Base-by-base conservation (phyloP, 108 stramenopile species). In the Discostella stelligeroides region DNA sequence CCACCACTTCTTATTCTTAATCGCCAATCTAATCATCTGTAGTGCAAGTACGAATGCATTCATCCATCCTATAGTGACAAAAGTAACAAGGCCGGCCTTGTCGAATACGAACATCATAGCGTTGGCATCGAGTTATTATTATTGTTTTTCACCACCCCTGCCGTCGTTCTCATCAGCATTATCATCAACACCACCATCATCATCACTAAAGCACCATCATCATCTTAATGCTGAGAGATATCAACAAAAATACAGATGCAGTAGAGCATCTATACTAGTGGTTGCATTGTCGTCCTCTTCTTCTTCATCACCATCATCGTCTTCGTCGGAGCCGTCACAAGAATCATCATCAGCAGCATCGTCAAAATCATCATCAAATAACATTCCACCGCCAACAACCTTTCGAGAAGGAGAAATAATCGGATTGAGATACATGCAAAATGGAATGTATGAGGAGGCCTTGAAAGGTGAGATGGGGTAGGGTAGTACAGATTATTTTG, bases 381-480 rank as follows among this genome's bases (percentile, higher is more conserved):
- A 34, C 34, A 34, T 5, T 9, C 0, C 8, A 17, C 21, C 45
- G 13, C 34, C 87, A 28, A 79, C 61, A 17, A 89, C 73, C 6
- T 93, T 90, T 73, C 72, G 92, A 74, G 92, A 93, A 54, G 92
- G 89, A 25, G 92, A 93, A 66, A 81, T 93, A 6, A 48, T 87
- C 29, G 92, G 89, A 14, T 67, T 93, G 40, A 47, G 88, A 60
- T 79, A 77, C 18, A 93, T 93, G 92, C 92, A 90, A 73, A 84
- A 90, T 77, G 88, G 89, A 43, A 70, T 79, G 41, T 77, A 85
- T 62, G 80, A 90, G 29, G 85, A 88, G 28, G 92, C 92, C 1
- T 67, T 90, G 23, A 60, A 75, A 30, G 86, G 89, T 90, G 79
- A 57, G 89, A 49, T 15, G 0, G 1, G 0, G 11, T 53, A 24